Base-by-base conservation (phyloP, 2,329 filamentous ascomycete genomes). In the Neoscytalidium dimidiatum region DNA sequence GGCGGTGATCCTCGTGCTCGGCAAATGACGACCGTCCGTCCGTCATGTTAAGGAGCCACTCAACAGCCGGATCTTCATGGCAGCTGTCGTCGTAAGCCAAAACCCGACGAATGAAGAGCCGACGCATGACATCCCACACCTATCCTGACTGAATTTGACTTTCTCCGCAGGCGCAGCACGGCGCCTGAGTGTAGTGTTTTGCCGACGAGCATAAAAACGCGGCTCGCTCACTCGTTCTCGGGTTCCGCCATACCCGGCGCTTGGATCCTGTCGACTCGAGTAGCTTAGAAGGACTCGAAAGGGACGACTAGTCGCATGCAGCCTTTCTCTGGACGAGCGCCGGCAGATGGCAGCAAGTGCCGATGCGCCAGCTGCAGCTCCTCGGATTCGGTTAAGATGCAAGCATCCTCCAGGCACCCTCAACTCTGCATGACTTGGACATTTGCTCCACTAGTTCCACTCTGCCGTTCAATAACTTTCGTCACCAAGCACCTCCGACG, bases 1-100 rank as follows among this genome's bases (percentile, higher is more conserved):
- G 28, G 38, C 28, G 56, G n/a, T 41, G 56, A 60, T 60, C 56
- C 26, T 60, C 26, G 23, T 31, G 28, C 56, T 44, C 56, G 56
- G 56, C 56, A 60, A 60, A 60, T 46, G 38, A 33, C 38, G 29
- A 28, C 38, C 33, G 52, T 29, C 13, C 23, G 13, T 26, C 46
- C 38, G 53, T 46, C n/a, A 41, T 41, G 41, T 43, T 19, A 33
- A 17, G 56, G 23, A 35, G n/a, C 28, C 14, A 4, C 17, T n/a
- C 38, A 44, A 33, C 38, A 60, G 38, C 56, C 56, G 56, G 56
- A 46, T 60, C 56, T 33, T 46, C 56, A 41, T 33, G 11, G 8
- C 28, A 29, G 21, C 14, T 43, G 53, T 43, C 31, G 35, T 21
- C 46, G 23, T 23, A 9, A 43, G 28, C 9, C 56, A n/a, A 31